Conservation (phyloP, 2,329 filamentous ascomycete genomes). For the Amauroascus verrucosus region DNA sequence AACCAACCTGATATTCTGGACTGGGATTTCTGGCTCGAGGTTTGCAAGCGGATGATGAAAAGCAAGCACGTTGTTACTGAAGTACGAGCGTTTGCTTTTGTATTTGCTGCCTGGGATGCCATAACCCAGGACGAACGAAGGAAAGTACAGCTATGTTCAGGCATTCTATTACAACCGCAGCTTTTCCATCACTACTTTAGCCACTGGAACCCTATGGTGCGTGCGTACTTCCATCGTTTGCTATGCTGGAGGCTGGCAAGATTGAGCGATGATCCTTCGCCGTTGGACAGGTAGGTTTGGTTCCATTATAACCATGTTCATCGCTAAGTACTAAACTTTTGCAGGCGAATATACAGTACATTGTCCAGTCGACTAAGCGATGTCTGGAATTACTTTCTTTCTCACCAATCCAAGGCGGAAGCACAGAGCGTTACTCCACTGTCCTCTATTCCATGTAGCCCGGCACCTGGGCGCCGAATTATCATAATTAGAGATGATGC, state of each 20-base stretch:
- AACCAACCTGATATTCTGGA: slow-evolving; percentile 48
- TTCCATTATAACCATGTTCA: not conserved
- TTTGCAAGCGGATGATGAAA: slow-evolving; percentile 65
- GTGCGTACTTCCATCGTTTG: slow-evolving; percentile 83
- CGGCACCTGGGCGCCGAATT: slow-evolving; percentile 73
- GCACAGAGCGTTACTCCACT: slow-evolving; percentile 47
- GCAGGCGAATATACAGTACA: slow-evolving; percentile 57
- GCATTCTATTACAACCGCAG: slow-evolving; percentile 63
- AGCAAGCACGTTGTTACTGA: slow-evolving; percentile 87
- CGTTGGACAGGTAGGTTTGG: slow-evolving; percentile 55
- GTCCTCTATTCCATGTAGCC: slow-evolving; percentile 71
- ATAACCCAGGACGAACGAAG: slow-evolving; percentile 55
- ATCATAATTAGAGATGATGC: slow-evolving; percentile 80
- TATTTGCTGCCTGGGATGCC: slow-evolving; percentile 70
- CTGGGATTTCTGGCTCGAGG: slow-evolving; percentile 77
- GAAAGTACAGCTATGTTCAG: slow-evolving; percentile 60
- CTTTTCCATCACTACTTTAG: slow-evolving; percentile 76
- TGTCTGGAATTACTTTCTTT: slow-evolving; percentile 70
- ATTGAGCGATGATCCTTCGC: slow-evolving; percentile 56
- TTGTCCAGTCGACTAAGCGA: slow-evolving; percentile 59
- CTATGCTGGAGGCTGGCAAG: slow-evolving; percentile 82
- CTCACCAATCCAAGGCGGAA: slow-evolving; percentile 59
- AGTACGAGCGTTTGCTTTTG: slow-evolving; percentile 69
- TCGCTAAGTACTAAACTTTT: slow-evolving; percentile 18
- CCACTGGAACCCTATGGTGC: slow-evolving; percentile 93